Conservation (phyloP, 768 basidiomycete genomes). For the Hygrocybe coccinea region DNA sequence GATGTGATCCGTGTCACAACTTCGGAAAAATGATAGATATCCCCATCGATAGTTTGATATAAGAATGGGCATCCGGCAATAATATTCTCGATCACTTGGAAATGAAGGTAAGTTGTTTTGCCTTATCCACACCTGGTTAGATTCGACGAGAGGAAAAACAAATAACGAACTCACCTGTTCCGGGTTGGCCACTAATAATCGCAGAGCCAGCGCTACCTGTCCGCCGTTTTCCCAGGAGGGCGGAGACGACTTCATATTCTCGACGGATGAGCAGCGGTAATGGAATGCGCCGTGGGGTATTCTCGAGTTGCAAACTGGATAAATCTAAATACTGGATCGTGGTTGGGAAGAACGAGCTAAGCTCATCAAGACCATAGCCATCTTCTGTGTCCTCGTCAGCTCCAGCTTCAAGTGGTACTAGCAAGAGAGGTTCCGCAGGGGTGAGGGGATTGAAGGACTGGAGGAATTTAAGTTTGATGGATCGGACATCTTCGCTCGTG, state of each 20-base stretch:
- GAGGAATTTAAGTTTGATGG: background rate
- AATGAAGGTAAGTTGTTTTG: conserved; percentile 1
- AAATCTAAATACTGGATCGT: no score
- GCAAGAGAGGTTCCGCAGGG: background rate
- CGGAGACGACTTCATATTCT: background rate
- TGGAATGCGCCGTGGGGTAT: background rate
- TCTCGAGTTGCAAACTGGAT: no score
- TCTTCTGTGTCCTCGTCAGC: background rate
- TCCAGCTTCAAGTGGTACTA: background rate
- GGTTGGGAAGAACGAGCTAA: background rate
- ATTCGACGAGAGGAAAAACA: background rate
- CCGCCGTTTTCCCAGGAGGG: background rate
- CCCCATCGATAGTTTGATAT: background rate
- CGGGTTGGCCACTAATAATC: conserved; percentile 3
- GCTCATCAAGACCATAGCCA: background rate
- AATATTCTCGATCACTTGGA: background rate
- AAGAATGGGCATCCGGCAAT: background rate
- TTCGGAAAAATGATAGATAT: background rate
- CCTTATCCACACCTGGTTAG: background rate
- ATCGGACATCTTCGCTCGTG: background rate
- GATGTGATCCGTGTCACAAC: background rate
- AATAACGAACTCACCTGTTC: conserved; percentile 2
- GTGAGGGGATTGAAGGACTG: background rate
- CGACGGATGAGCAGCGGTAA: background rate
- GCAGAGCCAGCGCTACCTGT: background rate